A percentile compares a stretch with the other conserved stretches of the same genome.
Conservation (phyloP, 108 stramenopile species). For the Stephanodiscus triporus region DNA sequence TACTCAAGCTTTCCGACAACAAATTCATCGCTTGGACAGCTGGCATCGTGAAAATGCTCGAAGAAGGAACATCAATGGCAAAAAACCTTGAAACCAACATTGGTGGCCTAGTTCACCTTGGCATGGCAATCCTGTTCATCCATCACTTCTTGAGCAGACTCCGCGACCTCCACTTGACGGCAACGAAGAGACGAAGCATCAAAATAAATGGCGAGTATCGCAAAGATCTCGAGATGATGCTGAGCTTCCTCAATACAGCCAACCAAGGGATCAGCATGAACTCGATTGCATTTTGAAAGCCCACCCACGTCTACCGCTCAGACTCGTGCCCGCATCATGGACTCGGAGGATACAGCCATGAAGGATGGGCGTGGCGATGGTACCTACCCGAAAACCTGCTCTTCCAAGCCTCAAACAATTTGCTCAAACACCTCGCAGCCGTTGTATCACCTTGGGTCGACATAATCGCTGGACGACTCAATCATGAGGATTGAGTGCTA, state of each 20-base stretch:
- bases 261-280: slow-evolving; percentile 31
- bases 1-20: slow-evolving; percentile 19
- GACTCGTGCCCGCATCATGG: slow-evolving; percentile 44
- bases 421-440: slow-evolving; percentile 17
- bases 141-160: too few relatives aligned
- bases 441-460: not conserved
- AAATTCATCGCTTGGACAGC: too few relatives aligned
- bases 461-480: not conserved
- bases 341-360: slow-evolving; percentile 27
- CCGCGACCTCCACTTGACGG: too few relatives aligned
- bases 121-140: too few relatives aligned
- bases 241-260: slow-evolving; percentile 4
- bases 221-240: too few relatives aligned
- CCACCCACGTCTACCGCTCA: slow-evolving; percentile 3
- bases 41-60: too few relatives aligned
- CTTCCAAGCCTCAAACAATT: slow-evolving; percentile 33
- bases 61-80: too few relatives aligned
- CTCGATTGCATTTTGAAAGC: not conserved
- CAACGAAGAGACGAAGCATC: too few relatives aligned
- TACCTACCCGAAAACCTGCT: slow-evolving; percentile 7
- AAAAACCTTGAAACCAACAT: too few relatives aligned
- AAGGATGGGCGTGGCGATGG: slow-evolving; percentile 30
- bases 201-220: too few relatives aligned
- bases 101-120: too few relatives aligned
- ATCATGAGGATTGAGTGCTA: not conserved